Percentiles rank a stretch among this genome's conserved stretches.
Evolutionary conservation across 2,329 filamentous ascomycete species (phyloP).

Genomic region (Diaporthe ilicicola): DNA sequence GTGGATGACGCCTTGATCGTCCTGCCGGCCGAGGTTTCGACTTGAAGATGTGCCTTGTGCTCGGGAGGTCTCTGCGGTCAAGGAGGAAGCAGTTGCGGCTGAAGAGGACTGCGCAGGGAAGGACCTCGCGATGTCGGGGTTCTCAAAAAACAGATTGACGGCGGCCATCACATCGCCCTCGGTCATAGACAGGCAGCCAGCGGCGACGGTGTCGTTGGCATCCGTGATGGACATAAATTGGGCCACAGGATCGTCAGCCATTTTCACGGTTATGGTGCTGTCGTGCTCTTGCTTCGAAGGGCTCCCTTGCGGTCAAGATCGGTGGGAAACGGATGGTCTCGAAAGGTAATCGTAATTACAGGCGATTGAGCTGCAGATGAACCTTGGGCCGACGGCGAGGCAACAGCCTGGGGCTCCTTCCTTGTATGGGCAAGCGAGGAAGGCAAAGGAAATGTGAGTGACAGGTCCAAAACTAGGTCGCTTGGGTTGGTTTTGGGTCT

Average conservation of each 20-base stretch:
- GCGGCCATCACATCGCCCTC: slow-evolving; percentile 86
- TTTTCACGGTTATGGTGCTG: slow-evolving; percentile 45
- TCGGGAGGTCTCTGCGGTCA: slow-evolving; percentile 23
- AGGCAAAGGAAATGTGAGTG: neutral
- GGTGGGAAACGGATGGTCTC: neutral
- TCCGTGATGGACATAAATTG: slow-evolving; percentile 86
- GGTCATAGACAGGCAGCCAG: slow-evolving; percentile 85
- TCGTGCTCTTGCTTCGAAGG: neutral
- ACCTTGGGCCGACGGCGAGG: neutral
- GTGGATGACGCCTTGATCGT: slow-evolving; percentile 71
- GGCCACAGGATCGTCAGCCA: slow-evolving; percentile 75
- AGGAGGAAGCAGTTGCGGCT: slow-evolving; percentile 42
- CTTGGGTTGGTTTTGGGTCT: slow-evolving; percentile 7
- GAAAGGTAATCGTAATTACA: neutral
- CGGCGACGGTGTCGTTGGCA: slow-evolving; percentile 75
- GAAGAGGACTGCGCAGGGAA: slow-evolving; percentile 45
- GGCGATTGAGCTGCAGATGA: neutral
- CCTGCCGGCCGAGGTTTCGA: slow-evolving; percentile 53
- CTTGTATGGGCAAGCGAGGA: neutral
- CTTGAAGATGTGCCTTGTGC: slow-evolving; percentile 40
- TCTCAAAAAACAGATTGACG: slow-evolving; percentile 89
- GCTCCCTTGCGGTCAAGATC: neutral
- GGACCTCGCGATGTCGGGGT: slow-evolving; percentile 72
- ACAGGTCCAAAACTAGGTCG: neutral
- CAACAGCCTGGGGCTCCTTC: neutral